Evolutionary conservation across 2,329 filamentous ascomycete species (phyloP), one percentile per base, ranked within the genome.

Genomic region (Pyricularia pennisetigena): DNA sequence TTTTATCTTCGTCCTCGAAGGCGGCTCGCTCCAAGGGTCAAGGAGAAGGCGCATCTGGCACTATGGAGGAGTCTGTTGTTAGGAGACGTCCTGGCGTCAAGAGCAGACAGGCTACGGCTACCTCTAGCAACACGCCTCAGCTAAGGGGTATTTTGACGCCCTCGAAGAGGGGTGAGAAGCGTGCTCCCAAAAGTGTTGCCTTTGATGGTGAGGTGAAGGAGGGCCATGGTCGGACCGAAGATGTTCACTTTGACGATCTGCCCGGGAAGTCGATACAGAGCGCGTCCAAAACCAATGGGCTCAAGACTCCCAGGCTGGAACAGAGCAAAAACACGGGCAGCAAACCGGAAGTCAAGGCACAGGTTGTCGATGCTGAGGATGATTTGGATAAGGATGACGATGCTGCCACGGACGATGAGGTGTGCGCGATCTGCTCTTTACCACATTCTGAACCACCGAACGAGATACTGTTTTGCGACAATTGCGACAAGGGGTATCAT

Each of bases 391-490:
- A 78, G 20, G 72, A 79, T 71, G 72, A 74, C 12, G 73, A 76
- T 23, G 76, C 78, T 12, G 75, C 75, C 10, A 78, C 79, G 3
- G 83, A 86, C 63, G 85, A 86, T 23, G 84, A 86, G 68, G 79
- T 85, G 0, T 90, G 87, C 72, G 79, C 77, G 23, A 80, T 89
- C 49, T 90, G 87, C 74, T 79, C 78, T 54, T 83, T 83, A 68
- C 83, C 85, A 0, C 82, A 88, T 69, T 88, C 86, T 0, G 79
- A 82, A 49, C 77, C 81, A 2, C 84, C 84, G 1, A 89, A 90
- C 73, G 81, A 87, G 72, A 89, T 90, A 41, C 78, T 90, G 9
- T 82, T 89, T 49, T 90, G 87, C 76, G 87, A 89, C 71, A 83
- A 82, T 67, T 90, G 88, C 78, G 85, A 89, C 74, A 81, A 83